A percentile compares a stretch with the other conserved stretches of the same genome.
phyloP scores from a whole-genome alignment of 1,284 basidiomycete genomes.

The Leccinum insolens region DNA sequence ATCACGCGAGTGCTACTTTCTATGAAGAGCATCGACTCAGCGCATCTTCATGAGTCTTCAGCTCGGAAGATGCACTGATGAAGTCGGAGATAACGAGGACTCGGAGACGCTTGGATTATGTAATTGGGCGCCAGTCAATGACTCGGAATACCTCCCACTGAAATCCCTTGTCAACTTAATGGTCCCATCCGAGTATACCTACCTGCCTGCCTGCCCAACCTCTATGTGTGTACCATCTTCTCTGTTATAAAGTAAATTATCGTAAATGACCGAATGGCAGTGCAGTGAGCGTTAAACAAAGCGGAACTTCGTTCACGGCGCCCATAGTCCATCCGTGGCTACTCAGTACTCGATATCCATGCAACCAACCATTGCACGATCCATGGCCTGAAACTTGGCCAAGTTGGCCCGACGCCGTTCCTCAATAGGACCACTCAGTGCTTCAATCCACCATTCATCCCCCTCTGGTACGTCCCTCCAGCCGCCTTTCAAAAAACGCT shows the following conservation, averaged over 20 bases:
- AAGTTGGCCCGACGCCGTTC: slow-evolving; percentile 44
- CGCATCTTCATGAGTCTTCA: no score
- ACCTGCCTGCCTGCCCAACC: not conserved
- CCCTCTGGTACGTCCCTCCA: slow-evolving; percentile 56
- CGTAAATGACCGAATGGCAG: no score
- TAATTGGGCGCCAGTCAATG: no score
- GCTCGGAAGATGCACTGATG: no score
- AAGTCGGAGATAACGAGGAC: no score
- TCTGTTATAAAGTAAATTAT: no score
- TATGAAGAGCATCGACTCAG: no score
- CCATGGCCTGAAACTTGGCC: slow-evolving; percentile 41
- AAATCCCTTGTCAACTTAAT: no score
- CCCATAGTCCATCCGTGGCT: not conserved
- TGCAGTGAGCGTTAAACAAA: not conserved
- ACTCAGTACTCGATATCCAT: not conserved
- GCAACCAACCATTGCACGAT: slow-evolving; percentile 43
- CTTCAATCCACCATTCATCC: slow-evolving; percentile 66
- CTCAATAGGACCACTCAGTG: slow-evolving; percentile 52
- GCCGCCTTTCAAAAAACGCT: slow-evolving; percentile 50
- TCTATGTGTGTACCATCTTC: not conserved
- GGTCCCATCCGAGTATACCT: no score
- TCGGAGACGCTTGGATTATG: no score
- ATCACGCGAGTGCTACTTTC: no score
- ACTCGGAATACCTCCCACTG: no score
- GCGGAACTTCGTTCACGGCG: not conserved